phyloP scores from a whole-genome alignment of 1,284 basidiomycete genomes.

The Chalciporus sp. region DNA sequence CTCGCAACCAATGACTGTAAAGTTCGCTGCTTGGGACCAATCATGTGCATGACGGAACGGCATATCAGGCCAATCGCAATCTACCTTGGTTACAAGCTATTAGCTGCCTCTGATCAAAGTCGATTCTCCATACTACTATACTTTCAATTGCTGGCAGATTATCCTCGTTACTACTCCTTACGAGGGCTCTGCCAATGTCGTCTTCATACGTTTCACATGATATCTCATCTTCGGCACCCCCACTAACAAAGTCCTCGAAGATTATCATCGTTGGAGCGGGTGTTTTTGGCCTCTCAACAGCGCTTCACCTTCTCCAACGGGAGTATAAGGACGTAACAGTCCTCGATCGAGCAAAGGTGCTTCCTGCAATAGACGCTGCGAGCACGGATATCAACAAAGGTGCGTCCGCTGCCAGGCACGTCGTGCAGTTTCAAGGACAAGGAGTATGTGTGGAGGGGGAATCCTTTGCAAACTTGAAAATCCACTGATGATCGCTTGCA shows the following conservation, averaged over 20 bases:
- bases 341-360: slow-evolving; percentile 62
- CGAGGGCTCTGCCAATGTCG: slow-evolving; percentile 7
- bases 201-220: neutral
- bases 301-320: slow-evolving; percentile 69
- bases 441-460: neutral
- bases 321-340: slow-evolving; percentile 74
- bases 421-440: neutral
- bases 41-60: too few relatives aligned
- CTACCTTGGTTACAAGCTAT: too few relatives aligned
- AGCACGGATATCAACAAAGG: slow-evolving; percentile 87
- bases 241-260: slow-evolving; percentile 11
- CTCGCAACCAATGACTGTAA: too few relatives aligned
- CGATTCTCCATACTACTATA: too few relatives aligned
- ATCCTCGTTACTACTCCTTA: neutral
- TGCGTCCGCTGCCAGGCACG: too few relatives aligned
- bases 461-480: neutral
- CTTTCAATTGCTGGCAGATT: too few relatives aligned
- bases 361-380: slow-evolving; percentile 81
- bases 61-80: too few relatives aligned
- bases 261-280: slow-evolving; percentile 84
- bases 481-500: slow-evolving; percentile 27
- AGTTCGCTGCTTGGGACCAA: too few relatives aligned
- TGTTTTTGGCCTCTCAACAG: slow-evolving; percentile 85
- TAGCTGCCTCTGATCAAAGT: too few relatives aligned
- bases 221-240: neutral